phyloP scores from a whole-genome alignment of 495 filamentous ascomycete genomes.

The Cenococcum geophilum region DNA sequence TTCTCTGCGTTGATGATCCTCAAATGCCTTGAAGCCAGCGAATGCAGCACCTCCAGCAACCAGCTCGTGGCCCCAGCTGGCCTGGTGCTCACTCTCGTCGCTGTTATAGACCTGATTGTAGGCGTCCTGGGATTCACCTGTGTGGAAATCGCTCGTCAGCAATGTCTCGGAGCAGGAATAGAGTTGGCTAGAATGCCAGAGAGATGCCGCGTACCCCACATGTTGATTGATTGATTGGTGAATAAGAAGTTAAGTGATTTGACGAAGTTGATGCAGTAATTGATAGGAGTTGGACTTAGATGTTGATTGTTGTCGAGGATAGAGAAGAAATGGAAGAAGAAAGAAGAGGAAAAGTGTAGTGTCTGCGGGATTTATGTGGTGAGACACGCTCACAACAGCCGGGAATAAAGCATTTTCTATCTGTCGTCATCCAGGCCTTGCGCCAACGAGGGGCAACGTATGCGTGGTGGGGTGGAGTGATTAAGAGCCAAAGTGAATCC shows the following conservation, averaged over 20 bases:
- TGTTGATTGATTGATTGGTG: conserved; percentile 20
- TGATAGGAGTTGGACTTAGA: not conserved
- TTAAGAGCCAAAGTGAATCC: not conserved
- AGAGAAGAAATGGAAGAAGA: not conserved
- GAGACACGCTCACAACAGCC: not conserved
- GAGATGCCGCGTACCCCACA: conserved; percentile 30
- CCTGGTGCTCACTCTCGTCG: conserved; percentile 46
- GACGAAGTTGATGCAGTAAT: not conserved
- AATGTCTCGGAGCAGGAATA: not conserved
- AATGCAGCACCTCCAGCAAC: conserved; percentile 72
- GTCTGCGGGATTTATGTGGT: not conserved
- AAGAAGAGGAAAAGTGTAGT: not conserved
- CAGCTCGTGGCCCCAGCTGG: conserved; percentile 65
- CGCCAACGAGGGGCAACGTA: conserved; percentile 3
- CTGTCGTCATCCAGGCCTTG: conserved; percentile 11
- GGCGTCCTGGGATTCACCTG: conserved; percentile 41
- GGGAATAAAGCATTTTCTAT: not conserved
- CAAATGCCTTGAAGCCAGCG: conserved; percentile 72
- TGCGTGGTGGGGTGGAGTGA: not conserved
- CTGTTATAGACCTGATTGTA: conserved; percentile 57
- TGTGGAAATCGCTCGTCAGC: not conserved
- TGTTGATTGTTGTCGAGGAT: not conserved
- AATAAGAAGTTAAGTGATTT: not conserved
- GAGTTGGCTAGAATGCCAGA: not conserved
- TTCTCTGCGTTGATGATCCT: conserved; percentile 66